phyloP scores from a whole-genome alignment of 2,329 filamentous ascomycete species.

The Exophiala oligosperma region DNA sequence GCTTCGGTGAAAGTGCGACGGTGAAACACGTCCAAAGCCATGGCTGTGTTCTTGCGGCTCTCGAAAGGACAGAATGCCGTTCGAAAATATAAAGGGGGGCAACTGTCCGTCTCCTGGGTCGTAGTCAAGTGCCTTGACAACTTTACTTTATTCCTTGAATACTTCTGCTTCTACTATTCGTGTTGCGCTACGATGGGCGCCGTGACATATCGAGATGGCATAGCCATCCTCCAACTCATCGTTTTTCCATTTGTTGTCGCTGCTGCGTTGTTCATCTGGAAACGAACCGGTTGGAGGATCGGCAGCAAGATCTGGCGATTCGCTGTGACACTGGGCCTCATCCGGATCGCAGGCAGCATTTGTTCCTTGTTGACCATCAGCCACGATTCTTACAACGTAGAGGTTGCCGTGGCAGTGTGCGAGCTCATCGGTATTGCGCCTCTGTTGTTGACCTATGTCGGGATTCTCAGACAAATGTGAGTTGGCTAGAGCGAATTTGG shows the following conservation, averaged over 20 bases:
- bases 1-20: not conserved
- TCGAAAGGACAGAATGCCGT: not conserved
- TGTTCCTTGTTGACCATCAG: not conserved
- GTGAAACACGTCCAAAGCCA: not conserved
- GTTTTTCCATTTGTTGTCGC: not conserved
- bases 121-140: not conserved
- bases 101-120: not conserved
- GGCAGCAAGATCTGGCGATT: not conserved
- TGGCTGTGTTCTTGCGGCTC: not conserved
- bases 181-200: not conserved
- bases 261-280: not conserved
- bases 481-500: not conserved
- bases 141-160: conserved; percentile 48
- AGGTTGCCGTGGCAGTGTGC: not conserved
- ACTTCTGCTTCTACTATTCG: not conserved
- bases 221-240: not conserved
- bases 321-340: not conserved
- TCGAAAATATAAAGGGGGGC: not conserved
- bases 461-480: not conserved
- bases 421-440: not conserved
- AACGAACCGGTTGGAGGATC: not conserved
- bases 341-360: not conserved
- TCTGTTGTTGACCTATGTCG: not conserved
- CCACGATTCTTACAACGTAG: not conserved
- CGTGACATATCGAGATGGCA: not conserved